A percentile compares a stretch with the other conserved stretches of the same genome.
Conservation (phyloP, 2,329 filamentous ascomycete genomes). For the Alternaria angustiovoidea region DNA sequence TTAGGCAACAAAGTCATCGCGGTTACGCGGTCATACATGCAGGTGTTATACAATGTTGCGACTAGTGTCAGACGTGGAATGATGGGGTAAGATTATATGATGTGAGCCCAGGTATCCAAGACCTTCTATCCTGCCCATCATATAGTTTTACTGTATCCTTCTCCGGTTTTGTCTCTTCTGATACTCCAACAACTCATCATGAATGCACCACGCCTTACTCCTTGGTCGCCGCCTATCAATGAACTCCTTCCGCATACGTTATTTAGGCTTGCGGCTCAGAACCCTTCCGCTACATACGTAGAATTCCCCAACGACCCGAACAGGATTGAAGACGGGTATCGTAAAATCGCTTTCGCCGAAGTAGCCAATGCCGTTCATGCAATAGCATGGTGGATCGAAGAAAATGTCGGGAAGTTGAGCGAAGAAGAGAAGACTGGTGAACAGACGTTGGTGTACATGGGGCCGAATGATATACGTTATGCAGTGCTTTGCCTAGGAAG, state of each 20-base stretch:
- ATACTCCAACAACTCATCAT: background rate
- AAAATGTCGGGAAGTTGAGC: conserved; percentile 34
- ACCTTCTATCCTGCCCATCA: background rate
- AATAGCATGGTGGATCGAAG: conserved; percentile 37
- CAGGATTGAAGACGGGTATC: conserved; percentile 33
- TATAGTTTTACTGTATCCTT: background rate
- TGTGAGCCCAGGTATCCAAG: background rate
- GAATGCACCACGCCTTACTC: conserved; percentile 5
- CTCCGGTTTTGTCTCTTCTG: background rate
- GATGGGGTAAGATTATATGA: background rate
- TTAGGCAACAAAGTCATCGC: background rate
- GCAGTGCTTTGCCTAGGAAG: conserved; percentile 50
- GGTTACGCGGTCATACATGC: background rate
- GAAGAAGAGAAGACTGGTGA: conserved; percentile 28
- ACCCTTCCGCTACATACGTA: conserved; percentile 8
- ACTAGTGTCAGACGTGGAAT: background rate
- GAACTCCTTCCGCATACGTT: conserved; percentile 19
- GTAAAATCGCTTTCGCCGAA: conserved; percentile 35
- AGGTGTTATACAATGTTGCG: background rate
- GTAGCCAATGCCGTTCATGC: conserved; percentile 38
- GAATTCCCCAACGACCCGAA: conserved; percentile 11
- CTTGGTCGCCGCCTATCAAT: conserved; percentile 8
- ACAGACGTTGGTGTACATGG: conserved; percentile 34
- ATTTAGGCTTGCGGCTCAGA: conserved; percentile 12
- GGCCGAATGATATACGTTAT: conserved; percentile 48